These are phyloP conservation scores for Casuarina cunninghamiana DNA, from an alignment of 306 rosid genomes.

Conservation along the genomic window DNA sequence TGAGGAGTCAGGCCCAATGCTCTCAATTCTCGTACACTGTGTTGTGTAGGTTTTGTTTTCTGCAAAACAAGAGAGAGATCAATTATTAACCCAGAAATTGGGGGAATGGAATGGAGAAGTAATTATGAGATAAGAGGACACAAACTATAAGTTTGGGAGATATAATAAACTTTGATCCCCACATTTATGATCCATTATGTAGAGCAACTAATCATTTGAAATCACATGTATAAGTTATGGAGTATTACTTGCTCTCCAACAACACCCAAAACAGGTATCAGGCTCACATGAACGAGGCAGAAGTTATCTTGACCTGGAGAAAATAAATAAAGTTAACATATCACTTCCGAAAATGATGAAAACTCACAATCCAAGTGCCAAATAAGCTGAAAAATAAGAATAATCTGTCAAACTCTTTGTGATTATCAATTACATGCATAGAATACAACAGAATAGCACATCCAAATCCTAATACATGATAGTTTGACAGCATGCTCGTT, in stretches of 20 bases:
- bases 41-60: slow-evolving; percentile 99
- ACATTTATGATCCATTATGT: neutral
- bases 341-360: neutral
- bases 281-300: slow-evolving; percentile 98
- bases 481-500: neutral
- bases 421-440: neutral
- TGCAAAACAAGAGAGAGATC: slow-evolving; percentile 40
- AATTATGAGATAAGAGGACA: slow-evolving; percentile 9
- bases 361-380: neutral
- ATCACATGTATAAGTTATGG: slow-evolving; percentile 24
- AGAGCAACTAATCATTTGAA: slow-evolving; percentile 11
- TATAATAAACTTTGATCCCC: neutral
- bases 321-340: slow-evolving; percentile 30
- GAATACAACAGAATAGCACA: neutral
- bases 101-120: neutral
- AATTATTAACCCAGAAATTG: slow-evolving; percentile 14
- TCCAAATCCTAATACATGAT: neutral
- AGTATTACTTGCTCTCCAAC: slow-evolving; percentile 97
- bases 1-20: slow-evolving; percentile 97
- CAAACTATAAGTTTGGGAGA: neutral
- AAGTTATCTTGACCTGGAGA: slow-evolving; percentile 87
- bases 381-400: neutral
- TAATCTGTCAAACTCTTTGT: neutral
- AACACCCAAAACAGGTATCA: slow-evolving; percentile 90
- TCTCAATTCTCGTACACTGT: slow-evolving; percentile 92